Conservation (phyloP, 1,139 yeast species). For the Diutina rugosa region DNA sequence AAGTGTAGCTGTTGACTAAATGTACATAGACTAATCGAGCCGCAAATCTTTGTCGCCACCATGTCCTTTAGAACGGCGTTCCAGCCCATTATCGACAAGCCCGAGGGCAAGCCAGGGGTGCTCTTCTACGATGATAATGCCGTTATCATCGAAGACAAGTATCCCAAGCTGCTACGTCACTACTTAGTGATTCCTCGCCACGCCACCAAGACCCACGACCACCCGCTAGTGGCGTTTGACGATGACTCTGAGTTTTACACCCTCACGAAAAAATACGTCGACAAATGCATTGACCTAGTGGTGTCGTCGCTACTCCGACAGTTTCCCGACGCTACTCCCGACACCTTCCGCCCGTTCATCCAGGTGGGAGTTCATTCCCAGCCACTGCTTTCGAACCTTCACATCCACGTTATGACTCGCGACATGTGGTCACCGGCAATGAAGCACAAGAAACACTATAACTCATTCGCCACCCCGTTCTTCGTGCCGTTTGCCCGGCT, state of each 20-base stretch:
- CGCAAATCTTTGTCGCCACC: not conserved
- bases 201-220: constrained; percentile 19
- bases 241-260: constrained; percentile 18
- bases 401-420: constrained; percentile 57
- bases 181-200: constrained; percentile 48
- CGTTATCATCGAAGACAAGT: constrained; percentile 46
- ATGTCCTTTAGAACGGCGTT: constrained; percentile 17
- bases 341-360: constrained; percentile 17
- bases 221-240: constrained; percentile 43
- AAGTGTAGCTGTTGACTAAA: not conserved
- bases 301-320: constrained; percentile 5
- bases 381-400: constrained; percentile 60
- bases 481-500: constrained; percentile 42
- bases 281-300: constrained; percentile 26
- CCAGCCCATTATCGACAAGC: constrained; percentile 20
- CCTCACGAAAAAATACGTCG: constrained; percentile 23
- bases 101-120: constrained; percentile 12
- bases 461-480: constrained; percentile 55
- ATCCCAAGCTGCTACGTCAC: constrained; percentile 55
- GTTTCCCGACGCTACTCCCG: not conserved
- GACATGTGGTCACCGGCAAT: constrained; percentile 44
- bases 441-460: constrained; percentile 57
- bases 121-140: constrained; percentile 38
- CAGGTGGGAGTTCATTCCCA: constrained; percentile 55
- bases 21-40: not conserved